Evolutionary conservation across 345 rosid species (phyloP).

Genomic region (Dipteronia sinensis): DNA sequence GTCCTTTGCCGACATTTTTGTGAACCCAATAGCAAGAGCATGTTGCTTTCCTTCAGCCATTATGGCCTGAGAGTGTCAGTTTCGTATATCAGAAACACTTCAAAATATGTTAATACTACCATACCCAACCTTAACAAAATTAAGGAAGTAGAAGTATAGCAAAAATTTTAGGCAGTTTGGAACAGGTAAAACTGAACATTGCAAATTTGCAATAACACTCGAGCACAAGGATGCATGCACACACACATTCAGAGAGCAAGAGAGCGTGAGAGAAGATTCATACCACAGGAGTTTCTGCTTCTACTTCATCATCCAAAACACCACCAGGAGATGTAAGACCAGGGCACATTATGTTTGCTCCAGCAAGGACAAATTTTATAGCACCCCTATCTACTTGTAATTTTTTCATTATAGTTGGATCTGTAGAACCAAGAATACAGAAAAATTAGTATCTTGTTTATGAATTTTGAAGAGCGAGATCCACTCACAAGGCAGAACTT

Average conservation of each 20-base stretch:
- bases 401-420: slow-evolving; percentile 93
- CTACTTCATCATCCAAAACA: slow-evolving; percentile 87
- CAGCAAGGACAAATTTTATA: slow-evolving; percentile 89
- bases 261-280: slow-evolving; percentile 11
- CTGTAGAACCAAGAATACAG: slow-evolving; percentile 39
- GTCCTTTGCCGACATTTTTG: slow-evolving; percentile 98
- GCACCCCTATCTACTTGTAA: slow-evolving; percentile 98
- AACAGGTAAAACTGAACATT: neutral
- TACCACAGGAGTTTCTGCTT: slow-evolving; percentile 95
- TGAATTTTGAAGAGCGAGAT: neutral
- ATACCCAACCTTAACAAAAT: neutral
- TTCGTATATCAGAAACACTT: slow-evolving; percentile 19
- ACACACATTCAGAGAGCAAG: neutral
- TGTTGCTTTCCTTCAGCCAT: slow-evolving; percentile 99
- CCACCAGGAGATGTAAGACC: slow-evolving; percentile 99
- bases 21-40: slow-evolving; percentile 97
- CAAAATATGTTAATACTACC: neutral
- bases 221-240: neutral
- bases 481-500: neutral
- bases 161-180: neutral
- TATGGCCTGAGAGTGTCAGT: slow-evolving; percentile 62
- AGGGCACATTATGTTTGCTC: slow-evolving; percentile 99
- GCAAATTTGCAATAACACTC: neutral
- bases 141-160: neutral
- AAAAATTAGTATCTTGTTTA: neutral